phyloP scores from a whole-genome alignment of 2,329 filamentous ascomycete genomes.

The Penicillium sp. region DNA sequence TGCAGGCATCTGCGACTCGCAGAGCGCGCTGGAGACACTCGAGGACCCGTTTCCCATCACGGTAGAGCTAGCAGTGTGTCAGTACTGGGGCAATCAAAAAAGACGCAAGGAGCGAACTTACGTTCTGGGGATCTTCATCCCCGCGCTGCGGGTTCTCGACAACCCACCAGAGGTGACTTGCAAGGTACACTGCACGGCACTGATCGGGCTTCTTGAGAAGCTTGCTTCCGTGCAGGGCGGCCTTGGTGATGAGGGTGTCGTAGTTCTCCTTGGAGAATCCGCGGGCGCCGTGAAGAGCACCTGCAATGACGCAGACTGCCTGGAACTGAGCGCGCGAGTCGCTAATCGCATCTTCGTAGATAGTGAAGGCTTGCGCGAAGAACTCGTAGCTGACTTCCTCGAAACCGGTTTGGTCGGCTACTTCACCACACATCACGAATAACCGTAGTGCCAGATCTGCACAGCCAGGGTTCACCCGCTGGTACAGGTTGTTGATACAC shows the following conservation, averaged over 20 bases:
- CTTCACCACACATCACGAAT: slow-evolving; percentile 88
- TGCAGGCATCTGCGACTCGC: slow-evolving; percentile 94
- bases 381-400: slow-evolving; percentile 98
- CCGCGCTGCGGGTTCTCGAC: slow-evolving; percentile 74
- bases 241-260: slow-evolving; percentile 97
- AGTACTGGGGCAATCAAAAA: not conserved
- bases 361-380: slow-evolving; percentile 95
- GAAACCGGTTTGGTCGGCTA: slow-evolving; percentile 85
- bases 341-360: slow-evolving; percentile 94
- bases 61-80: slow-evolving; percentile 72
- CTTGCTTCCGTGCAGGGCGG: slow-evolving; percentile 93
- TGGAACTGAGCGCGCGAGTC: slow-evolving; percentile 98
- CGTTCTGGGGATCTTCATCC: slow-evolving; percentile 77
- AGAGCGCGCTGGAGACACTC: slow-evolving; percentile 95
- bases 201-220: slow-evolving; percentile 97
- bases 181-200: slow-evolving; percentile 92
- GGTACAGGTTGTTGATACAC: slow-evolving; percentile 80
- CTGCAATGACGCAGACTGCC: slow-evolving; percentile 90
- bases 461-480: slow-evolving; percentile 75
- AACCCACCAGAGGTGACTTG: slow-evolving; percentile 97
- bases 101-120: slow-evolving; percentile 46
- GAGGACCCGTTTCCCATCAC: slow-evolving; percentile 93
- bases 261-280: slow-evolving; percentile 97
- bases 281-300: slow-evolving; percentile 80
- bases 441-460: slow-evolving; percentile 86